Conservation (phyloP, 495 filamentous ascomycete species). For the Aspergillus indologenus region DNA sequence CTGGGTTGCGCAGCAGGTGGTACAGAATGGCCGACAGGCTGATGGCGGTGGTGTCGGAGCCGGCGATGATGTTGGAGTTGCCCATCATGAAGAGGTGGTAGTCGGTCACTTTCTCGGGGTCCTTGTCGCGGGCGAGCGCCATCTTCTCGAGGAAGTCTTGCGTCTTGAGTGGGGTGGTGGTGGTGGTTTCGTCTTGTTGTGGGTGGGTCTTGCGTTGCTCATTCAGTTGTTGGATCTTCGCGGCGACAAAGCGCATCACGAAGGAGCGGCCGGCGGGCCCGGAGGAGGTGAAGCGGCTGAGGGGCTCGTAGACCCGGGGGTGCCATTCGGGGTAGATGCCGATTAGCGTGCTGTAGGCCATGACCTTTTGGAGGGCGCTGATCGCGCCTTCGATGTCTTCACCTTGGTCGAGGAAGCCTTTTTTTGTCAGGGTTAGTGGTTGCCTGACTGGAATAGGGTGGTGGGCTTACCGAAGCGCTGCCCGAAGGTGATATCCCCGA, state of each 20-base stretch:
- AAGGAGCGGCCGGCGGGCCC: constrained; percentile 40
- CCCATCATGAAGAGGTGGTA: constrained; percentile 50
- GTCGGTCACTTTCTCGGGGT: constrained; percentile 54
- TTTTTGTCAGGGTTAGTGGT: constrained; percentile 5
- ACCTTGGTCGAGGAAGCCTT: constrained; percentile 59
- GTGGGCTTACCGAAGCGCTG: constrained; percentile 48
- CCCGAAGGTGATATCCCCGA: constrained; percentile 64
- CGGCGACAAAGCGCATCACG: constrained; percentile 42
- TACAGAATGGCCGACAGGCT: constrained; percentile 50
- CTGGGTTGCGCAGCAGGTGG: constrained; percentile 42
- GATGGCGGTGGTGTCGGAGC: constrained; percentile 55
- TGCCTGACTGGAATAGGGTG: background rate
- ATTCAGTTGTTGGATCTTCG: constrained; percentile 38
- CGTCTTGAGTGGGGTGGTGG: constrained; percentile 29
- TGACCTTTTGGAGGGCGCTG: constrained; percentile 48
- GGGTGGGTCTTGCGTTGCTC: constrained; percentile 12
- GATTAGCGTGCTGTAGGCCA: constrained; percentile 55
- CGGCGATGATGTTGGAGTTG: constrained; percentile 51
- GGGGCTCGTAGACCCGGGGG: constrained; percentile 35
- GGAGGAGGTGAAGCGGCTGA: constrained; percentile 41
- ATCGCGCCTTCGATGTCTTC: constrained; percentile 64
- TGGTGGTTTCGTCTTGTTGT: constrained; percentile 15
- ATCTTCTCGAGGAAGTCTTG: constrained; percentile 56
- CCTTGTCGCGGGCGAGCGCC: constrained; percentile 49
- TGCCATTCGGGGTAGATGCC: constrained; percentile 49